These are phyloP conservation scores for Diaporthe ampelina DNA, from an alignment of 2,329 filamentous ascomycete genomes.

Conservation along the genomic window DNA sequence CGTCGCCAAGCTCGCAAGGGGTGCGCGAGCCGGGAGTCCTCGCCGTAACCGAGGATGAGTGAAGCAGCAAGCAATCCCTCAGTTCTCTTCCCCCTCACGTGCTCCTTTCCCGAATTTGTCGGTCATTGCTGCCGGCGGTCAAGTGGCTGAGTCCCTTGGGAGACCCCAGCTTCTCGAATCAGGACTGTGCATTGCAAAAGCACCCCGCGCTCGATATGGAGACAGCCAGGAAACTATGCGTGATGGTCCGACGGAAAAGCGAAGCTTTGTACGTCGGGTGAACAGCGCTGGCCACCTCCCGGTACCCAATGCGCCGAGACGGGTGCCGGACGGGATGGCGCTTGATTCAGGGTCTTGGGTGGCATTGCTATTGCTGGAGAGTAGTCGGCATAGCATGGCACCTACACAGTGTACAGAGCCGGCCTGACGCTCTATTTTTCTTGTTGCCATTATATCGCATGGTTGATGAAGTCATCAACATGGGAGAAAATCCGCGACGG, in stretches of 20 bases:
- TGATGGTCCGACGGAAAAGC: not conserved
- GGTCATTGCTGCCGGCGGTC: constrained; percentile 4
- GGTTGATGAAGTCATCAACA: constrained; percentile 11
- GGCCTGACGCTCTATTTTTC: too few species aligned
- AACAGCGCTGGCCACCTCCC: not conserved
- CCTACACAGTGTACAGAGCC: not conserved
- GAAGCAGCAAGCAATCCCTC: not conserved
- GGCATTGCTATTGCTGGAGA: not conserved
- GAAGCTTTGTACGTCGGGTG: not conserved
- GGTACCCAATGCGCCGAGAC: constrained; percentile 18
- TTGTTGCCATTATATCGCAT: not conserved
- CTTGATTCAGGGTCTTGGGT: constrained; percentile 12
- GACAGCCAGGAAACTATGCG: not conserved
- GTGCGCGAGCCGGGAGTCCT: not conserved
- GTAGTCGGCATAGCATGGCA: constrained; percentile 8
- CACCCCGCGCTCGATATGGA: not conserved
- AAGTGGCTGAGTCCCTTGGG: not conserved
- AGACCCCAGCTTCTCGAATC: constrained; percentile 1
- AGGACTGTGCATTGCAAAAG: constrained; percentile 8
- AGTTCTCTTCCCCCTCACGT: not conserved
- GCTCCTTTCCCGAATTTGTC: not conserved
- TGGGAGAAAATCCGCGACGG: not conserved
- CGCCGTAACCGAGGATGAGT: not conserved
- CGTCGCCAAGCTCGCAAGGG: constrained; percentile 17
- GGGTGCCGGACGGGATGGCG: constrained; percentile 1